phyloP scores from a whole-genome alignment of 2,329 filamentous ascomycete genomes.

The Botrytis hyacinthi region DNA sequence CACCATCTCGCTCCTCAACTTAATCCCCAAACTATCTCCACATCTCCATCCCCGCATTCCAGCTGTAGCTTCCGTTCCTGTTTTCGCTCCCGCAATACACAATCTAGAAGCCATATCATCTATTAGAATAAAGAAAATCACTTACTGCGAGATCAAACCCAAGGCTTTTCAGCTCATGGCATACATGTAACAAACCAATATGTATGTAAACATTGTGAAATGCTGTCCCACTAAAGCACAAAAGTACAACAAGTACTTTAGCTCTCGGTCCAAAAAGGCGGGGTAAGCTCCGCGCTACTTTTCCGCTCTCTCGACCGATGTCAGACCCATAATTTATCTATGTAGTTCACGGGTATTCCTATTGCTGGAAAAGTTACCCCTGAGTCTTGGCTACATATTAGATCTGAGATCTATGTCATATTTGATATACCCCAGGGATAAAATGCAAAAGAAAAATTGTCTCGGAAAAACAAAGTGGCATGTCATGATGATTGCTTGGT shows the following conservation, averaged over 20 bases:
- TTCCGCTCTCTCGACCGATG: neutral
- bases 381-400: slow-evolving; percentile 6
- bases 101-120: neutral
- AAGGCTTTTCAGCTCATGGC: neutral
- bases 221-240: neutral
- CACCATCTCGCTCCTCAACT: neutral
- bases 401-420: slow-evolving; percentile 5
- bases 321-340: neutral
- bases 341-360: neutral
- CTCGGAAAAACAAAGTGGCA: neutral
- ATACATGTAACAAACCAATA: neutral
- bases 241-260: neutral
- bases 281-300: slow-evolving; percentile 8
- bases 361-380: neutral
- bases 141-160: neutral
- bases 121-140: neutral
- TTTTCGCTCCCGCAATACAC: neutral
- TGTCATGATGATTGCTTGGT: neutral
- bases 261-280: neutral
- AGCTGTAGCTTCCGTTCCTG: neutral
- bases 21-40: neutral
- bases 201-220: neutral
- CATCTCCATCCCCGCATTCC: neutral
- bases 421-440: neutral
- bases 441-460: neutral